Conservation (phyloP, 1,139 yeast genomes). For the Nakaseomyces nivariensis region DNA sequence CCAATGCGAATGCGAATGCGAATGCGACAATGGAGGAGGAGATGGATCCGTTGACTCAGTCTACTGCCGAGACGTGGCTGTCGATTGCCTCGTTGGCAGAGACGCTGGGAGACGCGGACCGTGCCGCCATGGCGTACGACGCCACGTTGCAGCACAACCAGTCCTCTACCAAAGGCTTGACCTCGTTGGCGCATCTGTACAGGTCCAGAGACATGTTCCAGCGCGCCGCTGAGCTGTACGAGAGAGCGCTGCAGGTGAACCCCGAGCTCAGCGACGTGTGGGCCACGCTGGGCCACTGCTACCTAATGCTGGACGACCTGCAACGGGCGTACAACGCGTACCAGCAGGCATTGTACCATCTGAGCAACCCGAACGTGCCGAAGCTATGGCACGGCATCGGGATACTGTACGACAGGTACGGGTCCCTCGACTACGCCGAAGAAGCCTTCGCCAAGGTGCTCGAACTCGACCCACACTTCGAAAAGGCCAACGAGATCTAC, state of each 20-base stretch:
- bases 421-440: slow-evolving; percentile 92
- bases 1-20: neutral
- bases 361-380: slow-evolving; percentile 91
- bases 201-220: slow-evolving; percentile 83
- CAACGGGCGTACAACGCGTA: slow-evolving; percentile 94
- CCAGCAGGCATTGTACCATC: slow-evolving; percentile 85
- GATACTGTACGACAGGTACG: slow-evolving; percentile 88
- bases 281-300: slow-evolving; percentile 96
- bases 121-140: slow-evolving; percentile 83
- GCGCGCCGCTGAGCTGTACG: slow-evolving; percentile 89
- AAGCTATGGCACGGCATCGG: slow-evolving; percentile 98
- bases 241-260: slow-evolving; percentile 69
- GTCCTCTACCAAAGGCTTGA: slow-evolving; percentile 73
- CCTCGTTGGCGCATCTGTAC: slow-evolving; percentile 79
- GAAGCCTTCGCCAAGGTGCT: slow-evolving; percentile 94
- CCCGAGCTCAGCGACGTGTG: slow-evolving; percentile 94
- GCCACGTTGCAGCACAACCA: slow-evolving; percentile 84
- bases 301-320: slow-evolving; percentile 88
- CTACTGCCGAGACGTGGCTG: slow-evolving; percentile 87
- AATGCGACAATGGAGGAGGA: slow-evolving; percentile 6
- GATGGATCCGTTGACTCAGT: slow-evolving; percentile 39
- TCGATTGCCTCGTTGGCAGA: slow-evolving; percentile 90
- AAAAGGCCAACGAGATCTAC: slow-evolving; percentile 91
- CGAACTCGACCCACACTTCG: slow-evolving; percentile 92
- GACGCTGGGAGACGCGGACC: slow-evolving; percentile 76